These are phyloP conservation scores for Durio zibethinus DNA, from an alignment of 345 rosid species.

Conservation along the genomic window DNA sequence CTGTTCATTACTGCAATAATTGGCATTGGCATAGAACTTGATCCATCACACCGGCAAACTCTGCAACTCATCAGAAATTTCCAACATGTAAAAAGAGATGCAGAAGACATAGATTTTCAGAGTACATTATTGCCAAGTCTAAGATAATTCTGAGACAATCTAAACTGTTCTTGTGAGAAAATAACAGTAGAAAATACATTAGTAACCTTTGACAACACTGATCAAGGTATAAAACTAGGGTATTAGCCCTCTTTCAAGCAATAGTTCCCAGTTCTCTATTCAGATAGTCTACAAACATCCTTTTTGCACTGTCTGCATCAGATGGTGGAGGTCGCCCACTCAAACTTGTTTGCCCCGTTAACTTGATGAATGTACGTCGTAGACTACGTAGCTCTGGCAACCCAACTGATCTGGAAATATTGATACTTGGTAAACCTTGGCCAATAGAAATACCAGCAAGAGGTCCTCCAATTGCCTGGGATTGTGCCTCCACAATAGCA, in stretches of 20 bases:
- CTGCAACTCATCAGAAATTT: not conserved
- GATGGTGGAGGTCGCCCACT: conserved; percentile 85
- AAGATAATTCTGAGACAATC: not conserved
- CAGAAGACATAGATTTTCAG: not conserved
- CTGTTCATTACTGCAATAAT: not conserved
- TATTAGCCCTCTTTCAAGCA: conserved; percentile 26
- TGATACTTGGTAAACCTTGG: conserved; percentile 51
- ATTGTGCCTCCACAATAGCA: conserved; percentile 74
- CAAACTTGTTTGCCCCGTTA: conserved; percentile 85
- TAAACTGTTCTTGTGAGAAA: not conserved
- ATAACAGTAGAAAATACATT: not conserved
- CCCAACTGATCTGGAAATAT: conserved; percentile 67
- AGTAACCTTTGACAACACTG: not conserved
- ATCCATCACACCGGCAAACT: not conserved
- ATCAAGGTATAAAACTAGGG: not conserved
- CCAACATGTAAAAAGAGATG: not conserved
- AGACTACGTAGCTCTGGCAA: conserved; percentile 83
- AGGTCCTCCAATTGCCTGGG: conserved; percentile 69
- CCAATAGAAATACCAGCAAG: conserved; percentile 56
- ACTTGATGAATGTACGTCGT: conserved; percentile 75
- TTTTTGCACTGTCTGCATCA: conserved; percentile 81
- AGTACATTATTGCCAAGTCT: not conserved
- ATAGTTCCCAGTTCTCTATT: conserved; percentile 71
- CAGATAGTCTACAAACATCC: conserved; percentile 91
- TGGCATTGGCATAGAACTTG: not conserved